These are phyloP conservation scores for Senna siamea DNA, from an alignment of 306 rosid genomes.

Conservation along the genomic window DNA sequence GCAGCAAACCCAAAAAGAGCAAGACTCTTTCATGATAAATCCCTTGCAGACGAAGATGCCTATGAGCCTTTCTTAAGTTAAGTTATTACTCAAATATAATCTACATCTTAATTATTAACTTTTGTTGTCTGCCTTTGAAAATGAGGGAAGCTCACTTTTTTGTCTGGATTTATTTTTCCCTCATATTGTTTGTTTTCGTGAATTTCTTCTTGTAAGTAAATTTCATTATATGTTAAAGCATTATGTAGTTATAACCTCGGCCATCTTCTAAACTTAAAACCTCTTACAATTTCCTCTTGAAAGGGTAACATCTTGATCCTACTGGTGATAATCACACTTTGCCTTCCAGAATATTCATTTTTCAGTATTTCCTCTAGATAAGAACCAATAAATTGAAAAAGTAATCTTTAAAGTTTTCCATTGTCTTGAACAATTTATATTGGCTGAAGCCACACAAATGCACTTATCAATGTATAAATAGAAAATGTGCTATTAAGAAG, in stretches of 20 bases:
- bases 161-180: not conserved
- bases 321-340: not conserved
- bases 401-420: not conserved
- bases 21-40: constrained; percentile 68
- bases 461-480: not conserved
- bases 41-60: constrained; percentile 60
- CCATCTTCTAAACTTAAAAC: not conserved
- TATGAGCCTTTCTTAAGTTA: constrained; percentile 77
- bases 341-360: not conserved
- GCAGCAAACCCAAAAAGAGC: constrained; percentile 78
- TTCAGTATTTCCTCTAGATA: not conserved
- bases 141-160: constrained; percentile 6
- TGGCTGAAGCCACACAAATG: not conserved
- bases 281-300: not conserved
- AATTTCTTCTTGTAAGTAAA: not conserved
- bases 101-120: constrained; percentile 2
- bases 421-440: not conserved
- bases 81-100: constrained; percentile 28
- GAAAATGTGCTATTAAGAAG: not conserved
- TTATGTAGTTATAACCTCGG: too few relatives aligned
- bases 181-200: not conserved
- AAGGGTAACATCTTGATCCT: not conserved
- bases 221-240: not conserved
- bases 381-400: constrained; percentile 5
- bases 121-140: constrained; percentile 2